These are phyloP conservation scores for Neoboletus brunneissimus DNA, from an alignment of 768 basidiomycete genomes.

Conservation along the genomic window DNA sequence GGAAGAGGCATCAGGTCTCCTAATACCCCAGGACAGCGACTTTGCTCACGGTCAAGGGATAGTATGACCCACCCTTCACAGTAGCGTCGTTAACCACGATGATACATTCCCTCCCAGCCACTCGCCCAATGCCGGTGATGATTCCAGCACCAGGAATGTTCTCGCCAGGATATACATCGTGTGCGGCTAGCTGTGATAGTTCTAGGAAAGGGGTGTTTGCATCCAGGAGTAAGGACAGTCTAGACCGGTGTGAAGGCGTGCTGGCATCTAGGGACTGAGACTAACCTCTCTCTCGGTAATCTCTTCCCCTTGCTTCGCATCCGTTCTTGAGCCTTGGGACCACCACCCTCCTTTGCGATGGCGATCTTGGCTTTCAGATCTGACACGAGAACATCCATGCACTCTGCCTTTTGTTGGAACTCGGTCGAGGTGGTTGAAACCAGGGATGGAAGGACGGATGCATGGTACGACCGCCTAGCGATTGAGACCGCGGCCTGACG, in stretches of 20 bases:
- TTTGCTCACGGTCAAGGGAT: conserved; percentile 68
- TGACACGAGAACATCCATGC: conserved; percentile 68
- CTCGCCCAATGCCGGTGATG: conserved; percentile 80
- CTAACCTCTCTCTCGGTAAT: conserved; percentile 78
- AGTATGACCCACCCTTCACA: conserved; percentile 91
- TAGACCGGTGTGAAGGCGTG: conserved; percentile 28
- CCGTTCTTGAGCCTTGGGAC: conserved; percentile 67
- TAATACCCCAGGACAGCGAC: background rate
- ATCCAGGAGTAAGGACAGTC: conserved; percentile 74
- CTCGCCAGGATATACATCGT: conserved; percentile 77
- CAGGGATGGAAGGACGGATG: conserved; percentile 68
- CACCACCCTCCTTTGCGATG: conserved; percentile 66
- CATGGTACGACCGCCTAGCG: conserved; percentile 52
- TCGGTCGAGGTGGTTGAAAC: conserved; percentile 69
- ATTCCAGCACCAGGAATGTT: conserved; percentile 86
- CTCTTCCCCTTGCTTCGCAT: conserved; percentile 79
- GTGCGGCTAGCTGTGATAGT: conserved; percentile 79
- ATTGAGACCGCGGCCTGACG: conserved; percentile 1
- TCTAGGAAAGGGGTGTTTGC: conserved; percentile 89
- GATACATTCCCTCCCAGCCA: conserved; percentile 81
- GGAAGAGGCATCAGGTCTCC: background rate
- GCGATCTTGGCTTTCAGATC: conserved; percentile 62
- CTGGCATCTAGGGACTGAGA: background rate
- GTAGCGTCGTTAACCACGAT: conserved; percentile 94
- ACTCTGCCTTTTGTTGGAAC: conserved; percentile 60